These are phyloP conservation scores for Dinochytrium kinnereticum DNA, from an alignment of 371 early-diverging fungal species.

Conservation along the genomic window DNA sequence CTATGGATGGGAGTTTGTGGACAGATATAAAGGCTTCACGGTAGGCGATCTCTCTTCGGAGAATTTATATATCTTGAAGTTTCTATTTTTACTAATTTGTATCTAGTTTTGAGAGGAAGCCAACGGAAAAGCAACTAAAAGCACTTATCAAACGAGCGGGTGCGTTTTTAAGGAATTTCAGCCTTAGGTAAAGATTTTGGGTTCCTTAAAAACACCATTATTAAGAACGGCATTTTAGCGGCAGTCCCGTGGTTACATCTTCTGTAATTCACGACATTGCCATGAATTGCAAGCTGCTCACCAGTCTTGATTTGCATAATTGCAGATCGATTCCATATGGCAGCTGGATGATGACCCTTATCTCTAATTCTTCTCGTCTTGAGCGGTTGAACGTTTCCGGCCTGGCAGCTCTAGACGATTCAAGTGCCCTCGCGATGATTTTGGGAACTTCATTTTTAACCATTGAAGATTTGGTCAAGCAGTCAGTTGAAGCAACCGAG, in stretches of 20 bases:
- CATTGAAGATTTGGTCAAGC: background rate
- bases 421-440: background rate
- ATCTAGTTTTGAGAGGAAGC: too few relatives aligned
- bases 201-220: too few relatives aligned
- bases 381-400: background rate
- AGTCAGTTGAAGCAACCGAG: too few relatives aligned
- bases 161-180: background rate
- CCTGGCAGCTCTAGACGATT: background rate
- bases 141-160: background rate
- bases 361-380: background rate
- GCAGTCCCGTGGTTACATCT: background rate
- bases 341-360: background rate
- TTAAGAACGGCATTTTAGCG: background rate
- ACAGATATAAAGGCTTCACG: background rate
- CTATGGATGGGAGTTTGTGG: constrained; percentile 5
- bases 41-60: too few relatives aligned
- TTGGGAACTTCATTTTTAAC: too few relatives aligned
- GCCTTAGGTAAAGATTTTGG: background rate
- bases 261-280: too few relatives aligned
- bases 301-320: background rate
- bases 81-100: too few relatives aligned
- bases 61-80: too few relatives aligned
- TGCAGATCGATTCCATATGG: background rate
- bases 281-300: background rate
- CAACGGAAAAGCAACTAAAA: background rate